Base-by-base conservation (phyloP, 2,329 filamentous ascomycete genomes). In the Alternaria rosae region DNA sequence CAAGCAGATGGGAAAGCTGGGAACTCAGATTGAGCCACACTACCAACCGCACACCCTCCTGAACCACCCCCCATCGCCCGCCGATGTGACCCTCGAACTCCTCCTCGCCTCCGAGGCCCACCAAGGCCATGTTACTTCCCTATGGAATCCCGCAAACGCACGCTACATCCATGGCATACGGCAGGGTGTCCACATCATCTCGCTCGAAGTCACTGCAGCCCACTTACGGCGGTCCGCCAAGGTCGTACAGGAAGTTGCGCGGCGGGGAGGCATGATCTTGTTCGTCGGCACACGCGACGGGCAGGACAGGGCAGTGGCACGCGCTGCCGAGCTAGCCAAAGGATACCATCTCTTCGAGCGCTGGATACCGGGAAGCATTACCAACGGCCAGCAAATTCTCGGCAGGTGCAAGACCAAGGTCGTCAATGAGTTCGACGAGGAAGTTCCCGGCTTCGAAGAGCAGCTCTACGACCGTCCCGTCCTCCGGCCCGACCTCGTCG, bases 71-170 rank as follows among this genome's bases (percentile, higher is more conserved):
- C 93, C 93, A 1, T 82, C 82, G 41, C 90, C 93, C 23, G 85
- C 90, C 77, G 91, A 97, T 74, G 87, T 98, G 64, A 94, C 93
- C 50, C 88, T 99, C 62, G 94, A 97, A 83, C 86, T 97, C 64
- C 88, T 99, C 89, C 78, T 80, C 62, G 78, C 78, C 55, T 78
- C 78, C 7, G 76, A 79, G 65, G 77, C 78, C 59, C 78, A 80
- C 63, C 89, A 98, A 79, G 95, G 95, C 66, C 95, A 99, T 82
- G 88, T 92, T 74, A 94, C 91, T 0, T 92, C 92, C 64, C 86
- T 94, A 52, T 99, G 95, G 95, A 97, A 99, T 81, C 94, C 95
- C 11, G 90, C 89, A 54, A 99, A 98, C 82, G 90, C 93, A 67
- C 88, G 92, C 69, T 98, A 98, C 82, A 98, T 99, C 78, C 94